Conservation (phyloP, 2,329 filamentous ascomycete species). For the Fusarium drepaniforme region DNA sequence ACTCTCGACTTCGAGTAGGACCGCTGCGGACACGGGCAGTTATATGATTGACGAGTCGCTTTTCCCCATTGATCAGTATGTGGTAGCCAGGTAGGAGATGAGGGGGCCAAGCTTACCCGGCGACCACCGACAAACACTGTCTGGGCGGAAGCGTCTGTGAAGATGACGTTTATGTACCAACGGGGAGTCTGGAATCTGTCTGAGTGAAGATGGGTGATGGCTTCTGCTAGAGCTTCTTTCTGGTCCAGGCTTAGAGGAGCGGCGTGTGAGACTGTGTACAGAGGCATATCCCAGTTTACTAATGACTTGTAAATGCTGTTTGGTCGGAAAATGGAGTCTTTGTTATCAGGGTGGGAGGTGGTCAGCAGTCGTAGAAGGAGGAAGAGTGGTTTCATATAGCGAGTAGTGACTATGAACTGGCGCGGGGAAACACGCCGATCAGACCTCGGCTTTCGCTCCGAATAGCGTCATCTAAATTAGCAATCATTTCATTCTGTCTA, state of each 20-base stretch:
- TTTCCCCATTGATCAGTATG: not conserved
- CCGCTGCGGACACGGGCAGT: not conserved
- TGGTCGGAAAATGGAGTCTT: too few relatives aligned
- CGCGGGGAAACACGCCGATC: too few relatives aligned
- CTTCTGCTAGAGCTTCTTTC: conserved; percentile 1
- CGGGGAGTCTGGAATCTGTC: not conserved
- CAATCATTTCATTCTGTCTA: not conserved
- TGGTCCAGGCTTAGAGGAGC: not conserved
- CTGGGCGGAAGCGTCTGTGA: not conserved
- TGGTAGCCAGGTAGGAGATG: not conserved
- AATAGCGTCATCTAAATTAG: not conserved
- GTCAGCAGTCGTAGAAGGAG: too few relatives aligned
- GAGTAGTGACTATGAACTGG: too few relatives aligned
- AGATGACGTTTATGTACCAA: not conserved
- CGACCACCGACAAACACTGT: not conserved
- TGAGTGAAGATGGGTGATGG: not conserved
- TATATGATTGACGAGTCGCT: not conserved
- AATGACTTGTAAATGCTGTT: not conserved
- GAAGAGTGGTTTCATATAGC: too few relatives aligned
- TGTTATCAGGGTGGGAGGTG: too few relatives aligned
- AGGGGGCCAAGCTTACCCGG: not conserved
- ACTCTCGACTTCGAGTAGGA: not conserved
- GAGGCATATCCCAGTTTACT: not conserved
- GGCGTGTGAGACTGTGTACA: not conserved
- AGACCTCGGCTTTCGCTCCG: not conserved